Conservation (phyloP, 208 protist genomes). For the Trypanosomatidae sp. region DNA sequence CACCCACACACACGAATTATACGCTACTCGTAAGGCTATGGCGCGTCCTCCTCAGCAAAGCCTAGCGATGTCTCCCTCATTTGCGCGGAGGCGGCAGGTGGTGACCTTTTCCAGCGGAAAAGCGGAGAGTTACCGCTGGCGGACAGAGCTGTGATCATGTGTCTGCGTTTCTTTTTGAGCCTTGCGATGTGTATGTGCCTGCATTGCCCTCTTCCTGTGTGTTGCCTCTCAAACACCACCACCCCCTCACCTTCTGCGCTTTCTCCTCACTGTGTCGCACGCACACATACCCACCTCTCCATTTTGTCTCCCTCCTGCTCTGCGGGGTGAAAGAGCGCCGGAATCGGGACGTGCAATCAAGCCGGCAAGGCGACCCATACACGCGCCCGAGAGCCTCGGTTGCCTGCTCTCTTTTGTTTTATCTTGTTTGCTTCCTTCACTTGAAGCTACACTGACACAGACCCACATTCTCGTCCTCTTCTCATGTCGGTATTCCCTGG, state of each 20-base stretch:
- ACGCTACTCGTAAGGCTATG: neutral
- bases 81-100: neutral
- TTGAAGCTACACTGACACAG: neutral
- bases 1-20: neutral
- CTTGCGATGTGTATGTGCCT: neutral
- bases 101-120: neutral
- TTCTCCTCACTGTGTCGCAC: neutral
- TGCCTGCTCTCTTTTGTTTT: neutral
- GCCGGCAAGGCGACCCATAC: neutral
- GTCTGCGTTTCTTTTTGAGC: neutral
- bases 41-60: neutral
- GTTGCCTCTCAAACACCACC: neutral
- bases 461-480: neutral
- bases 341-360: neutral
- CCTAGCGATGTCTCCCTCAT: neutral
- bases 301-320: neutral
- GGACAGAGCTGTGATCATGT: neutral
- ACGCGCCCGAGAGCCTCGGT: neutral
- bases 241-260: neutral
- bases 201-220: neutral
- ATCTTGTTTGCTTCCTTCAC: neutral
- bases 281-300: neutral
- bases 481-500: conserved; percentile 74
- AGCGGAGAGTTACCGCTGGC: neutral
- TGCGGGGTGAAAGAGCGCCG: neutral